phyloP scores from a whole-genome alignment of 2,329 filamentous ascomycete species.

The Erysiphe pulchra region DNA sequence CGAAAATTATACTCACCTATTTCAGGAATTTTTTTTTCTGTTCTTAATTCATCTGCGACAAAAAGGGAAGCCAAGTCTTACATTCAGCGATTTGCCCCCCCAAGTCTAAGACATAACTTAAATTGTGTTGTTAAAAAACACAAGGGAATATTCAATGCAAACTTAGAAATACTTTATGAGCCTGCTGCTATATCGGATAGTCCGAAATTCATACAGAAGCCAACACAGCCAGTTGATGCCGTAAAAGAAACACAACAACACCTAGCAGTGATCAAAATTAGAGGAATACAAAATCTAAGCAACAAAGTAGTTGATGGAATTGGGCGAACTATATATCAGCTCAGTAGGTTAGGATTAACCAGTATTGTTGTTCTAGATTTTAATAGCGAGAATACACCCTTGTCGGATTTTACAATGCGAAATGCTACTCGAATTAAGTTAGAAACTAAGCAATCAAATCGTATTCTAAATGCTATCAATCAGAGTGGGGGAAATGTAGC shows the following conservation, averaged over 20 bases:
- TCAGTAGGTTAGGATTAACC: conserved; percentile 55
- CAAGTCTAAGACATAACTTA: conserved; percentile 8
- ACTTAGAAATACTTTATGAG: conserved; percentile 33
- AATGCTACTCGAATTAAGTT: conserved; percentile 16
- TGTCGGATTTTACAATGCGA: neutral
- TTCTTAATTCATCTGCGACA: conserved; percentile 70
- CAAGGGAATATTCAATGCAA: conserved; percentile 19
- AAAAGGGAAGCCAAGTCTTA: conserved; percentile 85
- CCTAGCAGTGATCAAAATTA: conserved; percentile 66
- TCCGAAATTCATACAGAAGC: conserved; percentile 31
- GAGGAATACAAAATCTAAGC: conserved; percentile 43
- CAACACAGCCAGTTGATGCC: conserved; percentile 10
- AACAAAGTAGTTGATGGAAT: conserved; percentile 47
- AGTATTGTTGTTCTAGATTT: conserved; percentile 69
- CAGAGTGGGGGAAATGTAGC: conserved; percentile 40
- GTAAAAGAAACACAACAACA: conserved; percentile 24
- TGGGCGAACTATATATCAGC: conserved; percentile 59
- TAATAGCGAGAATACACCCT: conserved; percentile 14
- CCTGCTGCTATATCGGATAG: conserved; percentile 30
- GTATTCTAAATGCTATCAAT: conserved; percentile 53
- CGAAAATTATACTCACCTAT: conserved; percentile 1
- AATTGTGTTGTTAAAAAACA: neutral
- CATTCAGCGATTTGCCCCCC: conserved; percentile 48
- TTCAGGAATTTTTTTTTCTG: conserved; percentile 63
- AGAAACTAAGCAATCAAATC: conserved; percentile 37